Conservation (phyloP, 805 yeast genomes). For the Lipomyces yamanashiensis region DNA sequence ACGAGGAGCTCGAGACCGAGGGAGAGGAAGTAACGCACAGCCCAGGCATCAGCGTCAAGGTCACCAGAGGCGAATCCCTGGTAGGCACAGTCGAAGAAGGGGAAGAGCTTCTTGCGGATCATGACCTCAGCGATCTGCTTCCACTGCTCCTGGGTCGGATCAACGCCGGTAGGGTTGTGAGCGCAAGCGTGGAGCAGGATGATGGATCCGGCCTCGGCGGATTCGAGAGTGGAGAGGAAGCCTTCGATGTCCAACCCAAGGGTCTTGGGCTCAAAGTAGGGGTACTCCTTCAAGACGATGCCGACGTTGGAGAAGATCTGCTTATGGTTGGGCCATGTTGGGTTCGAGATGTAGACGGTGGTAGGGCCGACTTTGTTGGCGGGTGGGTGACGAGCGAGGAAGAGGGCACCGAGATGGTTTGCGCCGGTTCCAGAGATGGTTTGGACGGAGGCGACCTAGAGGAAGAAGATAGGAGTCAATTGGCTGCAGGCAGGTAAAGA, state of each 20-base stretch:
- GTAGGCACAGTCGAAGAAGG: slow-evolving; percentile 91
- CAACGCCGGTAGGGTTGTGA: slow-evolving; percentile 97
- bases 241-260: slow-evolving; percentile 76
- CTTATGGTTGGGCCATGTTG: slow-evolving; percentile 98
- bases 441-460: slow-evolving; percentile 62
- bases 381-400: slow-evolving; percentile 53
- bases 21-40: slow-evolving; percentile 62
- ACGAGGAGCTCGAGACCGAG: slow-evolving; percentile 65
- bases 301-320: slow-evolving; percentile 79
- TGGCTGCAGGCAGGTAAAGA: not conserved
- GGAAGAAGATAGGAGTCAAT: not conserved
- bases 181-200: slow-evolving; percentile 93
- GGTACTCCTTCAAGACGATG: slow-evolving; percentile 67
- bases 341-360: slow-evolving; percentile 73
- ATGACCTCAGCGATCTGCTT: slow-evolving; percentile 60
- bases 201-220: slow-evolving; percentile 76
- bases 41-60: slow-evolving; percentile 80
- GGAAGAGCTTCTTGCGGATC: slow-evolving; percentile 62
- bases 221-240: slow-evolving; percentile 61
- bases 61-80: slow-evolving; percentile 97
- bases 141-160: slow-evolving; percentile 88
- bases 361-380: slow-evolving; percentile 46
- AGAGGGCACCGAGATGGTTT: slow-evolving; percentile 80
- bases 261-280: slow-evolving; percentile 80
- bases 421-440: slow-evolving; percentile 91